Evolutionary conservation across 352 stramenopile genomes (phyloP).

Genomic region (Globisporangium middletonii): DNA sequence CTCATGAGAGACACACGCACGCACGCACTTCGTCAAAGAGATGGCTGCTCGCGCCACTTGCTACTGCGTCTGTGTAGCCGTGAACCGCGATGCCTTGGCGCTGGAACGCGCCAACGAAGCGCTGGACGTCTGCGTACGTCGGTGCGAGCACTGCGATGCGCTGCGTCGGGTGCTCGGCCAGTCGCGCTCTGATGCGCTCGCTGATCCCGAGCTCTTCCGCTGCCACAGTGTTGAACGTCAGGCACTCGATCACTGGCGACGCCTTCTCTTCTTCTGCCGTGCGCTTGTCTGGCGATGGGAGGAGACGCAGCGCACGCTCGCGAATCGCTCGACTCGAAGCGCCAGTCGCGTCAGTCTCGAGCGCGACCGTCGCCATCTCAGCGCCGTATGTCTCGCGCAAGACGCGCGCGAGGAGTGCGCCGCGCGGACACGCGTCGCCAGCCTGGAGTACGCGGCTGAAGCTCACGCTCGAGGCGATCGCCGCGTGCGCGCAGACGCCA

Average conservation of each 20-base stretch:
- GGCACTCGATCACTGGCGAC: slow-evolving; percentile 7
- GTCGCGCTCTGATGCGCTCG: slow-evolving; percentile 7
- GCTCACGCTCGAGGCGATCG: slow-evolving; percentile 45
- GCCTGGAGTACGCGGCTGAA: slow-evolving; percentile 41
- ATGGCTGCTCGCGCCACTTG: slow-evolving; percentile 4
- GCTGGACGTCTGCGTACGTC: slow-evolving; percentile 28
- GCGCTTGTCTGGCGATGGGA: neutral
- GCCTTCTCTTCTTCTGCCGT: neutral
- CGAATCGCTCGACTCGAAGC: slow-evolving; percentile 6
- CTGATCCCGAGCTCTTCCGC: slow-evolving; percentile 18
- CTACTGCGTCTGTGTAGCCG: neutral
- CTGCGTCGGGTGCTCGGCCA: slow-evolving; percentile 4
- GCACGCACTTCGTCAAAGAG: slow-evolving; percentile 21
- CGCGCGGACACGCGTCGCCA: slow-evolving; percentile 23
- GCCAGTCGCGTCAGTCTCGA: neutral
- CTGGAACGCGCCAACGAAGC: slow-evolving; percentile 26
- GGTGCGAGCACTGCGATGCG: slow-evolving; percentile 30
- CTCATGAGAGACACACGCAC: too few relatives aligned
- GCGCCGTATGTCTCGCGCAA: slow-evolving; percentile 8
- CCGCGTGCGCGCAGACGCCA: slow-evolving; percentile 27
- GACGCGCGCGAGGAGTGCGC: slow-evolving; percentile 29
- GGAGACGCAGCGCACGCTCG: slow-evolving; percentile 2
- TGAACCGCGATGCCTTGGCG: slow-evolving; percentile 29
- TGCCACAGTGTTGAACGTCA: slow-evolving; percentile 13
- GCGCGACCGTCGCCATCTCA: neutral